Evolutionary conservation across 2,329 filamentous ascomycete species (phyloP).

Genomic region (Dactylella cylindrospora): DNA sequence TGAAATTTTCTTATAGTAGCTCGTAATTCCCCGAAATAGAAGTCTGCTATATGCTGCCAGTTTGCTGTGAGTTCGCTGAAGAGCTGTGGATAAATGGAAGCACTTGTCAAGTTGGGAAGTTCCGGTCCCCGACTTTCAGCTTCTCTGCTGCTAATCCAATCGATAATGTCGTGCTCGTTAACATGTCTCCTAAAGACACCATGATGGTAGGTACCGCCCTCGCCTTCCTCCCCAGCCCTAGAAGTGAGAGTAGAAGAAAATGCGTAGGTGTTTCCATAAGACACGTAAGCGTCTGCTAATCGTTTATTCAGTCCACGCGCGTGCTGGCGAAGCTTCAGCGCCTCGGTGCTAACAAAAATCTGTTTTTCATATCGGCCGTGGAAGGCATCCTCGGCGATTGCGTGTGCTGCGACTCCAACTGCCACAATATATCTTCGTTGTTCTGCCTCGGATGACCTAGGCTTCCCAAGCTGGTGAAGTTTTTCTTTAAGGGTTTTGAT

Average conservation of each 20-base stretch:
- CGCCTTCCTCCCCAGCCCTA: conserved; percentile 2
- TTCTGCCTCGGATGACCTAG: conserved; percentile 3
- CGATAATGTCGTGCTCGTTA: conserved; percentile 1
- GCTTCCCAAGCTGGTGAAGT: conserved; percentile 1
- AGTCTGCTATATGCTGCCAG: conserved; percentile 16
- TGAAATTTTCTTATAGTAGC: conserved; percentile 6
- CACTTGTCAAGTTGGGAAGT: conserved; percentile 2
- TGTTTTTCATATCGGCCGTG: conserved; percentile 17
- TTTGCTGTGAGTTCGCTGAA: conserved; percentile 12
- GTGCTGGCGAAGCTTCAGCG: conserved; percentile 14
- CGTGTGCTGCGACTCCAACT: conserved; percentile 1
- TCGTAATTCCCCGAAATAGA: conserved; percentile 1
- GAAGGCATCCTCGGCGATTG: conserved; percentile 13
- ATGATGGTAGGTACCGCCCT: background rate
- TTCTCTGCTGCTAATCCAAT: conserved; percentile 12
- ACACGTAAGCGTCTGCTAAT: conserved; percentile 5
- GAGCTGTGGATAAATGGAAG: conserved; percentile 9
- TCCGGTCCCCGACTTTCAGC: conserved; percentile 3
- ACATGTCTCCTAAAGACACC: background rate
- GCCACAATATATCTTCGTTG: conserved; percentile 6
- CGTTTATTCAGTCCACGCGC: conserved; percentile 5
- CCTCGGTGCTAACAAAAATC: background rate
- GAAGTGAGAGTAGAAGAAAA: conserved; percentile 4
- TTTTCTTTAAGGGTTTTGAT: background rate
- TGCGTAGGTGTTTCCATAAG: conserved; percentile 13